Evolutionary conservation across 2,329 filamentous ascomycete species (phyloP), one percentile per base, ranked within the genome.

Genomic region (Teratosphaeria gauchensis): DNA sequence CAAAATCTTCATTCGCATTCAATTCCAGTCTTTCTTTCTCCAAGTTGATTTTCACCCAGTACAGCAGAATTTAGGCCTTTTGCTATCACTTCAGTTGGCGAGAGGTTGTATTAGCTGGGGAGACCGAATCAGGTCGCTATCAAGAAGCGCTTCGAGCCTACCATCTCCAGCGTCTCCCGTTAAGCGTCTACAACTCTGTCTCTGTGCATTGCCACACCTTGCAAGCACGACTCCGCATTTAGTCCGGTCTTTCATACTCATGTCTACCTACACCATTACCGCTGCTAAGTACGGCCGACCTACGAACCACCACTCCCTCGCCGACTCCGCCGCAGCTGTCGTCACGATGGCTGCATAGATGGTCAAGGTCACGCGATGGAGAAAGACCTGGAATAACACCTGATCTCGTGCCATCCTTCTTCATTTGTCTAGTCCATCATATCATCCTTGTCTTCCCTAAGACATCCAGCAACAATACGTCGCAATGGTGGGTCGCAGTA

Each of bases 51-150:
- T 46, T 71, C 71, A 62, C 79, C 79, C 76, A 63, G 74, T 30
- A 48, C 42, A 59, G 62, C 62, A 66, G 76, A 75, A 68, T 64
- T 62, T 33, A 66, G 64, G 65, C 66, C 55, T 64, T 58, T 55
- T 59, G 61, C 63, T 53, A 61, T 52, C 57, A 51, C 56, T 48
- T 52, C 56, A 61, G 62, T 56, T 58, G 56, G 46, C 54, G 24
- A 38, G 72, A 79, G 77, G 83, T 84, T 86, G 84, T 48, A 48
- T 48, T 48, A 76, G 69, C 74, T 77, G 77, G 78, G 77, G 73
- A 81, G 79, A 81, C 64, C 58, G 69, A 75, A 70, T 64, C 70
- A 28, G 57, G 52, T 63, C 55, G 64, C 61, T 65, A 57, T 63
- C 64, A 73, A 73, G 71, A 73, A 72, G 69, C 68, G 66, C 64